phyloP scores from a whole-genome alignment of 192 early-diverging fungal species.

The Pilobolus umbonatus region DNA sequence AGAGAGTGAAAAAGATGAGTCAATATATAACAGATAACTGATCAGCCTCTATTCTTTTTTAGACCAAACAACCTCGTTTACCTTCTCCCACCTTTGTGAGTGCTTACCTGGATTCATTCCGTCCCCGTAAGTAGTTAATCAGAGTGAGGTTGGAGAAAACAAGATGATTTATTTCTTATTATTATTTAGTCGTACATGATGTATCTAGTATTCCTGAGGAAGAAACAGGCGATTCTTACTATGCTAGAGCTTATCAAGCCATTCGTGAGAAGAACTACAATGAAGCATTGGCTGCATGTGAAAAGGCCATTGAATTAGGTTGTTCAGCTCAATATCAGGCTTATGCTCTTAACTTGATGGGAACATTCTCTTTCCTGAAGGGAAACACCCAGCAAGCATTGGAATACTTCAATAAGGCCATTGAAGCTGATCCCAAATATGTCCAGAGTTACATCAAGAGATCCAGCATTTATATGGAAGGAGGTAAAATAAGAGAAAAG shows the following conservation, averaged over 20 bases:
- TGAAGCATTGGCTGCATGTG: conserved; percentile 54
- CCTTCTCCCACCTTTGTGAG: conserved; percentile 91
- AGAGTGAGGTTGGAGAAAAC: background rate
- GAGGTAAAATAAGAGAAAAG: conserved; percentile 16
- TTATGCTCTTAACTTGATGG: conserved; percentile 78
- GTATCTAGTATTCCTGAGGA: conserved; percentile 15
- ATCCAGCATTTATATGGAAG: conserved; percentile 90
- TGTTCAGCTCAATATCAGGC: conserved; percentile 46
- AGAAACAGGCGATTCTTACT: conserved; percentile 46
- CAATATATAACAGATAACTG: background rate
- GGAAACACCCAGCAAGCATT: conserved; percentile 74
- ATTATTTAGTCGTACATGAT: conserved; percentile 10
- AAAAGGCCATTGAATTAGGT: conserved; percentile 61
- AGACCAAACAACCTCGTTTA: conserved; percentile 52
- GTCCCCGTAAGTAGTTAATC: conserved; percentile 30
- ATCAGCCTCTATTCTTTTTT: background rate
- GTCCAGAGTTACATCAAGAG: conserved; percentile 85
- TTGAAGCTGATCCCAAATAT: conserved; percentile 71
- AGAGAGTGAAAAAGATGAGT: background rate
- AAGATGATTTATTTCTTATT: background rate
- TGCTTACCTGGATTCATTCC: conserved; percentile 94
- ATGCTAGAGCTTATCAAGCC: conserved; percentile 48
- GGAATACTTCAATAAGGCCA: conserved; percentile 71
- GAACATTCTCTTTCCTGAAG: conserved; percentile 85
- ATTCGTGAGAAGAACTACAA: conserved; percentile 53